Evolutionary conservation across 2,329 filamentous ascomycete species (phyloP), one percentile per base, ranked within the genome.

Genomic region (Colletotrichum sp.): DNA sequence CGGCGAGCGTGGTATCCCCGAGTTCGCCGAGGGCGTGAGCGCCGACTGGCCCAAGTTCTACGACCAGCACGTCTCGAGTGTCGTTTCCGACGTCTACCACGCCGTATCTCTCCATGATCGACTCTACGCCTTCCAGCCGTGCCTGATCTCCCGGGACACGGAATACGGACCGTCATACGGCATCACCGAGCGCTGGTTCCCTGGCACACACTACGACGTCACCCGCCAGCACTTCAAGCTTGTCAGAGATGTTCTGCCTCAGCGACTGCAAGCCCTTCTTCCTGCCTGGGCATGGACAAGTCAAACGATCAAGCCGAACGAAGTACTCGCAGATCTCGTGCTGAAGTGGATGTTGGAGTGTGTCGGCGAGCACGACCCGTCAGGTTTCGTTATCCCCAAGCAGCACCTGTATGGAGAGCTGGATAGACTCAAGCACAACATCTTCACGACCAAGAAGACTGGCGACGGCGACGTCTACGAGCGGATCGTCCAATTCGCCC

Each of bases 201-300:
- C 80, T 1, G 80, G 80, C 2, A 77, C 71, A 6, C 80, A 81
- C 34, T 79, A 81, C 55, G 80, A 81, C 55, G 39, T 81, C 21
- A 73, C 74, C 3, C 69, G 80, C 34, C 80, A 81, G 28, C 59
- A 62, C 16, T 79, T 80, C 65, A 78, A 77, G 24, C 73, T 79
- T 39, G 62, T 79, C 6, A 72, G 77, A 15, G 68, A 75, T 2
- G 8, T 79, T 8, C 30, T 75, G 12, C 69, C 69, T 4, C 26
- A 63, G 28, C 21, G 52, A 0, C 72, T 87, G 5, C 79, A 84
- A 59, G 72, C 44, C 5, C 78, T 80, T 2, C 75, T 87, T 28
- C 75, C 79, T 0, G 80, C 79, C 21, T 87, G 73, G 71, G 63
- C 65, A 4, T 78, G 69, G 72, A 69, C 66, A 18, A 83, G 77